These are phyloP conservation scores for Metschnikowia cubensis DNA, from an alignment of 805 yeast genomes.

Conservation along the genomic window DNA sequence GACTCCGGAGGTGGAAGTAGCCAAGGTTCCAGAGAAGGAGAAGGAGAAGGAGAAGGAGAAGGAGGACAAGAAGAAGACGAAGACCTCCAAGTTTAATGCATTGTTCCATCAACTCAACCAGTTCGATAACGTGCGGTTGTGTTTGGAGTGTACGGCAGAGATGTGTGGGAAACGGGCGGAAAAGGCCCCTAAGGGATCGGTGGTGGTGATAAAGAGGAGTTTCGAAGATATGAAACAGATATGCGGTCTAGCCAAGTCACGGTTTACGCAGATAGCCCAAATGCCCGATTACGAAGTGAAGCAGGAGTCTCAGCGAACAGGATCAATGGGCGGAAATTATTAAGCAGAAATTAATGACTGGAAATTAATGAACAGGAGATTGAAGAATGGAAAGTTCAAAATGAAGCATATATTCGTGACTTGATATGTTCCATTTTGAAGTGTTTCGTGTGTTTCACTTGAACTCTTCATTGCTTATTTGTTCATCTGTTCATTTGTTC, in stretches of 20 bases:
- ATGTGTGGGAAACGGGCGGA: slow-evolving; percentile 20
- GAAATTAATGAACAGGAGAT: too few relatives aligned
- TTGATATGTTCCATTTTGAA: too few relatives aligned
- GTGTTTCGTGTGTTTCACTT: too few relatives aligned
- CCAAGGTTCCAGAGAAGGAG: not conserved
- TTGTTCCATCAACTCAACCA: slow-evolving; percentile 25
- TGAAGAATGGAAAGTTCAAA: too few relatives aligned
- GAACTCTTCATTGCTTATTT: too few relatives aligned
- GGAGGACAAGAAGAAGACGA: slow-evolving; percentile 1
- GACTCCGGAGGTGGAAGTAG: slow-evolving; percentile 1
- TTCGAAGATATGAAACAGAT: slow-evolving; percentile 23
- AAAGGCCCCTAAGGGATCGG: slow-evolving; percentile 21
- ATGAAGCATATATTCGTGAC: too few relatives aligned
- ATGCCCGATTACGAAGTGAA: not conserved
- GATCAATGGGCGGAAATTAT: too few relatives aligned
- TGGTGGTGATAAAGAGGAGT: slow-evolving; percentile 18
- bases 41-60: slow-evolving; percentile 1
- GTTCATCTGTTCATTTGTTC: too few relatives aligned
- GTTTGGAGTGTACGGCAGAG: slow-evolving; percentile 29
- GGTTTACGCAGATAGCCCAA: slow-evolving; percentile 1
- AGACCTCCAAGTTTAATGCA: slow-evolving; percentile 18
- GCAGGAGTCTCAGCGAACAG: too few relatives aligned
- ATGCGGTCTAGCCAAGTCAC: slow-evolving; percentile 18
- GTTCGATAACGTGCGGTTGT: slow-evolving; percentile 23
- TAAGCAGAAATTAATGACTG: too few relatives aligned